Conservation (phyloP, 768 basidiomycete genomes). For the Boletus subparvulus region DNA sequence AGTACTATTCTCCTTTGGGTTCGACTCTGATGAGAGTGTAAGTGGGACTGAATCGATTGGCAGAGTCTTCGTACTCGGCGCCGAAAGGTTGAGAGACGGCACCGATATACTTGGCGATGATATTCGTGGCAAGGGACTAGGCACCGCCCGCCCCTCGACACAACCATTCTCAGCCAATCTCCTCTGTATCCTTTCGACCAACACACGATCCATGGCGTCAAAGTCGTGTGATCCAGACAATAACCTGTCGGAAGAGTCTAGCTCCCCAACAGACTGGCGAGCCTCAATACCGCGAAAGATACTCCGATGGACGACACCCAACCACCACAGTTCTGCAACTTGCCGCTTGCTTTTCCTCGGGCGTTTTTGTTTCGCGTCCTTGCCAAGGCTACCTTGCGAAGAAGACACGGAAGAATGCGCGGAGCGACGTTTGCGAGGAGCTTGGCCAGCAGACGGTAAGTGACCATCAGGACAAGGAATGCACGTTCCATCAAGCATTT, state of each 20-base stretch:
- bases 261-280: conserved; percentile 5
- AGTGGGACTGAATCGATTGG: background rate
- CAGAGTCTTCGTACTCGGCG: conserved; percentile 8
- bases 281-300: conserved; percentile 26
- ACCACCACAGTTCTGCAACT: conserved; percentile 36
- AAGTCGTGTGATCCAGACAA: conserved; percentile 6
- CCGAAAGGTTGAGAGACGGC: conserved; percentile 19
- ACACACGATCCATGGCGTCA: conserved; percentile 33
- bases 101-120: conserved; percentile 25
- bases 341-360: conserved; percentile 33
- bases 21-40: background rate
- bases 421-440: conserved; percentile 34
- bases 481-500: conserved; percentile 30
- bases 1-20: background rate
- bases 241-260: conserved; percentile 2
- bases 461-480: background rate
- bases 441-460: background rate
- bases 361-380: conserved; percentile 29
- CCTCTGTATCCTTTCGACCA: conserved; percentile 35
- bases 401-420: conserved; percentile 32
- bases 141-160: conserved; percentile 18
- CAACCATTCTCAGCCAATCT: conserved; percentile 35
- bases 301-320: conserved; percentile 38
- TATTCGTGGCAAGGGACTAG: conserved; percentile 22
- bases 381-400: conserved; percentile 15